phyloP scores from a whole-genome alignment of 176 grass and related monocot genomes.

The Elaeis guineensis region DNA sequence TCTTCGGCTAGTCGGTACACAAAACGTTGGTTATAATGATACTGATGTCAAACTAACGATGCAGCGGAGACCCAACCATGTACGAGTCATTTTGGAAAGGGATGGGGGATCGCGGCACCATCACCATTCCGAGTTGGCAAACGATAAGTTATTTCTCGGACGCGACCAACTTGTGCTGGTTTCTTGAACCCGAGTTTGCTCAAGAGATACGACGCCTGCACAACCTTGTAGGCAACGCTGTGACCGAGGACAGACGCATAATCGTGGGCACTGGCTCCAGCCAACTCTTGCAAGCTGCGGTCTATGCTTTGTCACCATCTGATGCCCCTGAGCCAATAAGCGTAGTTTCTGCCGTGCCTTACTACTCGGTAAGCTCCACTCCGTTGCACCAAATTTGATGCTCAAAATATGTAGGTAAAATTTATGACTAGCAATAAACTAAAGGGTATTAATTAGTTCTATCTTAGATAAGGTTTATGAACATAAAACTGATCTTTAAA shows the following conservation, averaged over 20 bases:
- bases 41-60: not conserved
- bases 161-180: slow-evolving; percentile 55
- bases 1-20: no score
- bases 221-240: slow-evolving; percentile 56
- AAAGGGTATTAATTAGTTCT: no score
- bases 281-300: slow-evolving; percentile 74
- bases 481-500: no score
- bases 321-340: slow-evolving; percentile 29
- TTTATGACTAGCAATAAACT: no score
- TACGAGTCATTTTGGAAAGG: slow-evolving; percentile 71
- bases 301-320: slow-evolving; percentile 52
- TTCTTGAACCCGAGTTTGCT: slow-evolving; percentile 48
- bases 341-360: slow-evolving; percentile 58
- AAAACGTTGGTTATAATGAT: no score
- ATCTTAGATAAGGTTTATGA: no score
- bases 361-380: slow-evolving; percentile 53
- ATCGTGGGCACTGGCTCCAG: slow-evolving; percentile 82
- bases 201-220: slow-evolving; percentile 57
- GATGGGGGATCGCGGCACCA: slow-evolving; percentile 34
- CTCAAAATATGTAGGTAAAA: slow-evolving; percentile 3
- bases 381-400: no score
- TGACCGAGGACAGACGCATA: slow-evolving; percentile 39
- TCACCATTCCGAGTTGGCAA: slow-evolving; percentile 55
- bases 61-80: slow-evolving; percentile 87
- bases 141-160: slow-evolving; percentile 82